These are phyloP conservation scores for Penicillium soppii DNA, from an alignment of 495 filamentous ascomycete species.

Conservation along the genomic window DNA sequence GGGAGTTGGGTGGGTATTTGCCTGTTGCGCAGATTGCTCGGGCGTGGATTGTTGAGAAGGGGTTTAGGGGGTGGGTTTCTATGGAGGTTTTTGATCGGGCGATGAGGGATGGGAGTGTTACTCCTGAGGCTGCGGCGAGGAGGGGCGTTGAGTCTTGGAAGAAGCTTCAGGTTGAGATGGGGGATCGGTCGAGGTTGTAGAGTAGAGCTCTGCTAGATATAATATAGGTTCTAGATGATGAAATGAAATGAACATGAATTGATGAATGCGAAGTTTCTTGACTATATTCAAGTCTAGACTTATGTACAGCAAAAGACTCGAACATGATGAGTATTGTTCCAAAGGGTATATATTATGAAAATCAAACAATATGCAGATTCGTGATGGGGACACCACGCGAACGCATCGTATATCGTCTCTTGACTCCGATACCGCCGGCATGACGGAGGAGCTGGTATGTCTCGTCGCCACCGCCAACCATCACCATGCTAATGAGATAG, in stretches of 20 bases:
- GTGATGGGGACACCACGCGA: conserved; percentile 77
- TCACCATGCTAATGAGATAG: conserved; percentile 75
- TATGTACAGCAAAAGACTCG: not conserved
- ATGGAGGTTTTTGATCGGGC: conserved; percentile 70
- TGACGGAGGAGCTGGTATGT: conserved; percentile 61
- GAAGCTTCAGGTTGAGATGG: conserved; percentile 17
- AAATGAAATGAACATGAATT: not conserved
- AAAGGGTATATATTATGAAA: conserved; percentile 7
- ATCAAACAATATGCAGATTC: conserved; percentile 74
- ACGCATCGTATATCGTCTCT: conserved; percentile 74
- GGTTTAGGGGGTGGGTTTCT: conserved; percentile 68
- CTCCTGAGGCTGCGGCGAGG: conserved; percentile 16
- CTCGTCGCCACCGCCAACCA: conserved; percentile 75
- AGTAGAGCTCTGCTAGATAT: not conserved
- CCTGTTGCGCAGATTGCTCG: conserved; percentile 18
- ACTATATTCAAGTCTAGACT: conserved; percentile 4
- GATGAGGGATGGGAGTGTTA: conserved; percentile 50
- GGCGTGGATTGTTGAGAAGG: conserved; percentile 60
- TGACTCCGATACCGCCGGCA: conserved; percentile 65
- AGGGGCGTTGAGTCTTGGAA: conserved; percentile 28
- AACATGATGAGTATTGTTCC: not conserved
- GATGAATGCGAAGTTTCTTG: not conserved
- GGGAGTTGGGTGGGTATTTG: conserved; percentile 4
- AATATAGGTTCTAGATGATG: not conserved
- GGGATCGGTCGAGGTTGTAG: not conserved